Conservation (phyloP, 2,329 filamentous ascomycete genomes). For the Teratosphaeria pseudoeucalypti region DNA sequence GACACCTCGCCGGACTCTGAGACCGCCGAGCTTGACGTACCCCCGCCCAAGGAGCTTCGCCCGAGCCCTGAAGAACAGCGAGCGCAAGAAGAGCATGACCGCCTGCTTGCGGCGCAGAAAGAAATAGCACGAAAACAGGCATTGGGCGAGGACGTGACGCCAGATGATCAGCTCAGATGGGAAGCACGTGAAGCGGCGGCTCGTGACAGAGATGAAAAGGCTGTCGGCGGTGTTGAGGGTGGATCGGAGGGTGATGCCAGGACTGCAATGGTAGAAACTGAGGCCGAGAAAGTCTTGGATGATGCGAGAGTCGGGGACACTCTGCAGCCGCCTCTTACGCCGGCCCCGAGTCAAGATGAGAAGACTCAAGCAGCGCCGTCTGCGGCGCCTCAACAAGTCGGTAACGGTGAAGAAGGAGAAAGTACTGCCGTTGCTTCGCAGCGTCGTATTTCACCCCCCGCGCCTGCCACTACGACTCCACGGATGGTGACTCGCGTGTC, state of each 20-base stretch:
- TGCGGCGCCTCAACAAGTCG: background rate
- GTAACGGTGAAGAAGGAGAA: constrained; percentile 12
- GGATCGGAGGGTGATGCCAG: constrained; percentile 19
- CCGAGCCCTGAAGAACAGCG: constrained; percentile 28
- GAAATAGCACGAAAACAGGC: constrained; percentile 34
- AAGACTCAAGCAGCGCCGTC: background rate
- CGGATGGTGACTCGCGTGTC: constrained; percentile 60
- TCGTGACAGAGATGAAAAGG: constrained; percentile 32
- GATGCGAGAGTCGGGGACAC: constrained; percentile 3
- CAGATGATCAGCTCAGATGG: constrained; percentile 48
- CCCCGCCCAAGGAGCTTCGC: constrained; percentile 22
- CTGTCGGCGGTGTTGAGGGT: constrained; percentile 23
- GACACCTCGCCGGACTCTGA: constrained; percentile 26
- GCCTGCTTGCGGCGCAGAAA: constrained; percentile 40
- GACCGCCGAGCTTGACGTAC: constrained; percentile 14
- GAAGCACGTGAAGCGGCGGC: constrained; percentile 34
- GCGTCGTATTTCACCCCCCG: constrained; percentile 1
- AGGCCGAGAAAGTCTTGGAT: constrained; percentile 17
- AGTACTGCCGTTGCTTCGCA: constrained; percentile 15
- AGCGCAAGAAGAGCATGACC: constrained; percentile 45
- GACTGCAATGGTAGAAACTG: constrained; percentile 8
- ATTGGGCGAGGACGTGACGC: constrained; percentile 38
- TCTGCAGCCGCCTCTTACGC: background rate
- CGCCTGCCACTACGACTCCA: constrained; percentile 5
- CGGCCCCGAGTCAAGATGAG: constrained; percentile 3